Evolutionary conservation across 441 rosid species (phyloP), one percentile per base, ranked within the genome.

Genomic region (Pelargonium australe): DNA sequence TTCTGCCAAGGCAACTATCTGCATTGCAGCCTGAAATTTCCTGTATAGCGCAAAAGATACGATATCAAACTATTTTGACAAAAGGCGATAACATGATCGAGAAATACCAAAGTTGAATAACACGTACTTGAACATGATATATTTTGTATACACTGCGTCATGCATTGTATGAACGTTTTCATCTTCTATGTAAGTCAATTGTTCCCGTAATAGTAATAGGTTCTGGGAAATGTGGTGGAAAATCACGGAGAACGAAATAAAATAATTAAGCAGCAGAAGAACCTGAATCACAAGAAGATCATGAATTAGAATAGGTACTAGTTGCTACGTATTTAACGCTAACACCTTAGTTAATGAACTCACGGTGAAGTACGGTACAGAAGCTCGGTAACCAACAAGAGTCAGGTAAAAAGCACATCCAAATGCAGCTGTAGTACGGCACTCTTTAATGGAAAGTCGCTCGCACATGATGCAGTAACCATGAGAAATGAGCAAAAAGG

Each of bases 21-120:
- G 98, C 97, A 89, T 90, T 66, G 96, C 94, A 44, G 84, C 84
- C 83, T 85, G 97, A 65, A 93, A 93, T 78, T 87, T 93, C 85
- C 98, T 93, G 79, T 58, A 79, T 43, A 41, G 37, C 62, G 70
- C 12, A 67, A 65, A 19, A 70, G 61, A 66, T 11, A 69, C 28
- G 20, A 14, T 14, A 14, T 53, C 60, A 53, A 53, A 53, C 20
- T 40, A 40, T 40, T 40, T 40, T 40, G 1, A 40, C 43, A 40
- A 40, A 53, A 14, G n/a, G 7, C 20, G n/a, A 70, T 53, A 63
- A 47, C 12, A 43, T 1, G 16, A 37, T 14, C 53, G 8, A 17
- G 8, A 17, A 55, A 14, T 31, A 20, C 49, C 34, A 45, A 40
- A 6, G 65, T 61, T 63, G 20, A 62, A 31, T 10, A 68, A 49